Percentiles rank a stretch among this genome's conserved stretches.
Conservation (phyloP, 169 alveolate species). For the Plasmodium inui region DNA sequence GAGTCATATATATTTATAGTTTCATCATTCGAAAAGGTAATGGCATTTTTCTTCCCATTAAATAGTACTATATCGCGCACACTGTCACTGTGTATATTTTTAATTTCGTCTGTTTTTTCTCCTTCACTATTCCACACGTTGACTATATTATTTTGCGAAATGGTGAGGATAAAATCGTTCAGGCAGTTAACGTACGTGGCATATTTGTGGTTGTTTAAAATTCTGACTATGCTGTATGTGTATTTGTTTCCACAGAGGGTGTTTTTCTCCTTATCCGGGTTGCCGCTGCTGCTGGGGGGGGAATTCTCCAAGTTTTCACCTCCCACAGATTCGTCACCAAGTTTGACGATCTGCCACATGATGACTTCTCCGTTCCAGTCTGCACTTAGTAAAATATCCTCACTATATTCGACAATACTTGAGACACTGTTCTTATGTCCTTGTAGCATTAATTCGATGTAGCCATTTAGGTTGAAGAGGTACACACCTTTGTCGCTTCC, state of each 20-base stretch:
- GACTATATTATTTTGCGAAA: slow-evolving; percentile 57
- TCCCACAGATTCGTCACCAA: neutral
- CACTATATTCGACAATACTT: slow-evolving; percentile 40
- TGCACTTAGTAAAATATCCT: slow-evolving; percentile 53
- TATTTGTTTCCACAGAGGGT: slow-evolving; percentile 13
- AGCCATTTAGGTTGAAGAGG: slow-evolving; percentile 35
- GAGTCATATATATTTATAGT: slow-evolving; percentile 50
- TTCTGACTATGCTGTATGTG: slow-evolving; percentile 34
- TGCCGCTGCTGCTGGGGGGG: neutral
- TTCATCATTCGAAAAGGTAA: slow-evolving; percentile 72
- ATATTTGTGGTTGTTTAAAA: slow-evolving; percentile 38
- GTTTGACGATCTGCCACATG: slow-evolving; percentile 25
- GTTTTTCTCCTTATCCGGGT: neutral
- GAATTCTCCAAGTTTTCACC: neutral
- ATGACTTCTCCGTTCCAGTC: slow-evolving; percentile 70
- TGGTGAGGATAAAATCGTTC: slow-evolving; percentile 37
- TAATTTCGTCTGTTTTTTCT: slow-evolving; percentile 42
- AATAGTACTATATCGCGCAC: slow-evolving; percentile 61
- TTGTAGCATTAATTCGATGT: slow-evolving; percentile 47
- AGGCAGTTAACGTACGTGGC: slow-evolving; percentile 44
- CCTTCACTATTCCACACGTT: slow-evolving; percentile 39
- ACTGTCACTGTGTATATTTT: slow-evolving; percentile 60
- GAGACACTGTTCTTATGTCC: slow-evolving; percentile 62
- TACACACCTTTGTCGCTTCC: slow-evolving; percentile 37
- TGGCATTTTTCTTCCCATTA: slow-evolving; percentile 44